phyloP scores from a whole-genome alignment of 345 rosid species.

The Ceriops tagal region DNA sequence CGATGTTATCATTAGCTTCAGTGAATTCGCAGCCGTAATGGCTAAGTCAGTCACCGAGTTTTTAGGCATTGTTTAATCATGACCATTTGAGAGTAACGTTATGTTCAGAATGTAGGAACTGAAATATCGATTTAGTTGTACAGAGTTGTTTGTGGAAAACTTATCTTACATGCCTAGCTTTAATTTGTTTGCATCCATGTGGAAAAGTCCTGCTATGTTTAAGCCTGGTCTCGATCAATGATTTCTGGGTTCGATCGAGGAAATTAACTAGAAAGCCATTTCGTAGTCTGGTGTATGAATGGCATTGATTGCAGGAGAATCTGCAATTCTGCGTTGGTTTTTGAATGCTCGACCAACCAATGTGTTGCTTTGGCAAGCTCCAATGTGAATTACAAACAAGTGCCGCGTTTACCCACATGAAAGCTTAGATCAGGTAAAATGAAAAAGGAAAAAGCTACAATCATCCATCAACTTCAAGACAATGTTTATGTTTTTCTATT shows the following conservation, averaged over 20 bases:
- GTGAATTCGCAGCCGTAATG: conserved; percentile 70
- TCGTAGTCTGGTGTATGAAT: not conserved
- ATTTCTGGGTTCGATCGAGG: too few relatives aligned
- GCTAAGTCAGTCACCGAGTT: conserved; percentile 56
- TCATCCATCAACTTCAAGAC: too few relatives aligned
- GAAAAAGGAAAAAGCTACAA: not conserved
- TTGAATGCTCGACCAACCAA: not conserved
- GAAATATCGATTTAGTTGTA: not conserved
- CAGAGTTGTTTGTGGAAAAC: not conserved
- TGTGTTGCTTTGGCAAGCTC: not conserved
- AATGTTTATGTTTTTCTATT: too few relatives aligned
- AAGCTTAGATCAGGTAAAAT: not conserved
- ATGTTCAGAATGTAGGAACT: not conserved
- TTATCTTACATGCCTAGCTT: too few relatives aligned
- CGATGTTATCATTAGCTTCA: conserved; percentile 75
- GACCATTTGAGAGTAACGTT: conserved; percentile 17
- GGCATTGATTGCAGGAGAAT: not conserved
- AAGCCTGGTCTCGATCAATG: too few relatives aligned
- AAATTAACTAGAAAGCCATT: too few relatives aligned
- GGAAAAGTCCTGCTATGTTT: too few relatives aligned
- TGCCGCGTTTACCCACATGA: not conserved
- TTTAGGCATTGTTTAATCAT: conserved; percentile 38
- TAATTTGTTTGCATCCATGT: too few relatives aligned
- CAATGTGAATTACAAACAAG: not conserved
- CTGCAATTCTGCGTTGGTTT: not conserved